Conservation (phyloP, 371 early-diverging fungal genomes). For the Apophysomyces trapeziformis region DNA sequence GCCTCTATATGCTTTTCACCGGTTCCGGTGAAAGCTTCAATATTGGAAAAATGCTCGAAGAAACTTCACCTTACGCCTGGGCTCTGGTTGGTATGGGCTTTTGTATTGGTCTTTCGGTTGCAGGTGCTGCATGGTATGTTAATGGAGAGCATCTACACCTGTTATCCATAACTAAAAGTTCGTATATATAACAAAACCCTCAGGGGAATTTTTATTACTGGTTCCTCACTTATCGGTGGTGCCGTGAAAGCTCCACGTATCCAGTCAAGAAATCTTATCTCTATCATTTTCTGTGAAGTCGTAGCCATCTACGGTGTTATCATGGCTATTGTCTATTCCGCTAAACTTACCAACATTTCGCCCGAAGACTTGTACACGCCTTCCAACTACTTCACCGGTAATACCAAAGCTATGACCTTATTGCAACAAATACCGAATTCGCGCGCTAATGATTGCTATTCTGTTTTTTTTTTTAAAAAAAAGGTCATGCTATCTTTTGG, state of each 20-base stretch:
- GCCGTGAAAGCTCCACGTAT: slow-evolving; percentile 94
- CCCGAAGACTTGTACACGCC: slow-evolving; percentile 47
- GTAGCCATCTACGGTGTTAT: slow-evolving; percentile 98
- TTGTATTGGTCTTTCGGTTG: slow-evolving; percentile 88
- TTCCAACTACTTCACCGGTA: slow-evolving; percentile 70
- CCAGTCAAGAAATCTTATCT: slow-evolving; percentile 95
- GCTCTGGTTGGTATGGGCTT: slow-evolving; percentile 84
- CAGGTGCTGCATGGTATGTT: slow-evolving; percentile 95
- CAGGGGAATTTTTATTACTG: slow-evolving; percentile 96
- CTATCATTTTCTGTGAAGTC: slow-evolving; percentile 98
- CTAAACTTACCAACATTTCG: slow-evolving; percentile 72
- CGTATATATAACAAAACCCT: background rate
- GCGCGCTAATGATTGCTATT: background rate
- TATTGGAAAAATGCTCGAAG: slow-evolving; percentile 79
- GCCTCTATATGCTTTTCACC: slow-evolving; percentile 85
- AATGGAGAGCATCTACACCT: no score
- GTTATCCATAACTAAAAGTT: slow-evolving; percentile 1
- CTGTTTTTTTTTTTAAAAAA: no score
- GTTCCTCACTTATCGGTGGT: slow-evolving; percentile 89
- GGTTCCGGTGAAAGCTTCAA: slow-evolving; percentile 87
- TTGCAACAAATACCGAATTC: background rate
- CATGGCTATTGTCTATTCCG: slow-evolving; percentile 95
- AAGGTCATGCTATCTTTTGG: slow-evolving; percentile 95
- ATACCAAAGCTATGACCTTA: background rate
- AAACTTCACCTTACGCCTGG: slow-evolving; percentile 91